A percentile compares a stretch with the other conserved stretches of the same genome.
Conservation (phyloP, 2,329 filamentous ascomycete species). For the Clarireedia sp. region DNA sequence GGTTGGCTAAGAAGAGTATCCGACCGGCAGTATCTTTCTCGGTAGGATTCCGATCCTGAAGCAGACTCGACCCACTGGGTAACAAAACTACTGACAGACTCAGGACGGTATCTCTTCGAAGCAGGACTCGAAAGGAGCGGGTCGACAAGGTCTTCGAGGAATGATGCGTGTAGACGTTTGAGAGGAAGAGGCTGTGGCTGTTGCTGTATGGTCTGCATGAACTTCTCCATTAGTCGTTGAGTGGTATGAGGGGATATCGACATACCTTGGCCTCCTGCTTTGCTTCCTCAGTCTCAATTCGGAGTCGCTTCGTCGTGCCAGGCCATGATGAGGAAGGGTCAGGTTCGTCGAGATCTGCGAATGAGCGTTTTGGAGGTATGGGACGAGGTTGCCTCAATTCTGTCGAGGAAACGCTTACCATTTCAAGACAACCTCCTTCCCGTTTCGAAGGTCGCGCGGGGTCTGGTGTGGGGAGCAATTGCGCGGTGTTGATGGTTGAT, state of each 20-base stretch:
- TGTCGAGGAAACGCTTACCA: constrained; percentile 12
- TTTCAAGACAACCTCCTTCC: constrained; percentile 12
- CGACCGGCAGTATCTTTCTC: constrained; percentile 24
- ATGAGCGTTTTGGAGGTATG: constrained; percentile 16
- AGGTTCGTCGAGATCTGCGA: constrained; percentile 16
- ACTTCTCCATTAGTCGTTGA: constrained; percentile 16
- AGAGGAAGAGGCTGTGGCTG: constrained; percentile 12
- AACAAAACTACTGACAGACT: constrained; percentile 22
- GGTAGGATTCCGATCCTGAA: constrained; percentile 18
- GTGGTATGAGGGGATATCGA: constrained; percentile 14
- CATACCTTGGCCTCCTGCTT: constrained; percentile 13
- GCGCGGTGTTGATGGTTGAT: no score
- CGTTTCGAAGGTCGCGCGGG: no score
- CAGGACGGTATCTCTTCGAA: constrained; percentile 15
- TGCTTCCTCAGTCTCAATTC: not conserved
- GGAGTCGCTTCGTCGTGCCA: constrained; percentile 9
- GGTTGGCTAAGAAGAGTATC: constrained; percentile 22
- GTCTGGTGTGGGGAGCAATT: no score
- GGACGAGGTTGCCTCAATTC: constrained; percentile 7
- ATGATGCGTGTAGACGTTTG: constrained; percentile 15
- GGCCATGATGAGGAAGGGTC: constrained; percentile 13
- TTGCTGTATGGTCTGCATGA: constrained; percentile 18
- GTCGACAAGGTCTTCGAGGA: constrained; percentile 19
- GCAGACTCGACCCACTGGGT: constrained; percentile 21
- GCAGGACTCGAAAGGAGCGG: constrained; percentile 14